Evolutionary conservation across 768 basidiomycete genomes (phyloP).

Genomic region (Mrakia hoshinonis): DNA sequence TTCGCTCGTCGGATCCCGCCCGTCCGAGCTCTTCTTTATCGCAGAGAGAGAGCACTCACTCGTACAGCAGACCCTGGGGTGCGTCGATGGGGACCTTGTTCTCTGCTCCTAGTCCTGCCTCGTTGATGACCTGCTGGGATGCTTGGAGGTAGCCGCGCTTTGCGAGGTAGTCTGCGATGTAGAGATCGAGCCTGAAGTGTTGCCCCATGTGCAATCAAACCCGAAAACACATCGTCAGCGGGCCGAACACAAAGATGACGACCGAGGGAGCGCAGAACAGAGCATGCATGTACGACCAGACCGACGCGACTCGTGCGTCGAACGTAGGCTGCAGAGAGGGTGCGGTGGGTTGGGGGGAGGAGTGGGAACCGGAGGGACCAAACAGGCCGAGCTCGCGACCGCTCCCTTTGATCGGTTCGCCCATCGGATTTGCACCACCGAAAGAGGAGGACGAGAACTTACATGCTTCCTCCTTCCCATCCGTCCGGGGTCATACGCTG

Average conservation of each 20-base stretch:
- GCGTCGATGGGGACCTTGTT: slow-evolving; percentile 40
- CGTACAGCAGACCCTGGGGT: slow-evolving; percentile 40
- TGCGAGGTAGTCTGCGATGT: slow-evolving; percentile 42
- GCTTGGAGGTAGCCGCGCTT: slow-evolving; percentile 39
- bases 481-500: not conserved
- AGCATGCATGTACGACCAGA: too few species aligned
- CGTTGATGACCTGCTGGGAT: slow-evolving; percentile 37
- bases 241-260: too few species aligned
- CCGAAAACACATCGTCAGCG: too few species aligned
- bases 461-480: slow-evolving; percentile 34
- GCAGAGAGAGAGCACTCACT: slow-evolving; percentile 35
- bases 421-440: too few species aligned
- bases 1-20: not conserved
- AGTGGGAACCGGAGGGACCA: too few species aligned
- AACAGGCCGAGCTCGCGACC: too few species aligned
- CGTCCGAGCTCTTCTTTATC: not conserved
- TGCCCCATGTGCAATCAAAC: too few species aligned
- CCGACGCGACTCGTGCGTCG: too few species aligned
- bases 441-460: slow-evolving; percentile 27
- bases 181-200: slow-evolving; percentile 40
- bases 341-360: too few species aligned
- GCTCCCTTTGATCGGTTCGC: too few species aligned
- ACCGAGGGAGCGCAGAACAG: too few species aligned
- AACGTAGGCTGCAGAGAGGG: too few species aligned
- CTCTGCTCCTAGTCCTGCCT: slow-evolving; percentile 37